These are phyloP conservation scores for Fusarium pseudoanthophilum DNA, from an alignment of 2,329 filamentous ascomycete genomes.

Conservation along the genomic window DNA sequence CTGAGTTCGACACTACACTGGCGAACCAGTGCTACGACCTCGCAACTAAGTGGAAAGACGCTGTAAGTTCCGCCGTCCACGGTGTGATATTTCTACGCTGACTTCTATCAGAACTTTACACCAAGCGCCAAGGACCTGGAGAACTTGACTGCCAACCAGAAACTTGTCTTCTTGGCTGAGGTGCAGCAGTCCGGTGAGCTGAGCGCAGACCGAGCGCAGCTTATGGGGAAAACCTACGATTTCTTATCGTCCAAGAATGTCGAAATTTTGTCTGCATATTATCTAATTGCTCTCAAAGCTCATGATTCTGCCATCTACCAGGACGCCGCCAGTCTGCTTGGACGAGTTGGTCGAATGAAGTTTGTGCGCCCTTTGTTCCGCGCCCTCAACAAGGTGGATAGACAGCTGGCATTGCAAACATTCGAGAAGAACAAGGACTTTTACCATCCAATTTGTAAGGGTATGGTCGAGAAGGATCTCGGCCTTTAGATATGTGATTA, in stretches of 20 bases:
- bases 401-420: slow-evolving; percentile 78
- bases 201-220: slow-evolving; percentile 70
- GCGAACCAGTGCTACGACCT: slow-evolving; percentile 87
- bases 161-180: slow-evolving; percentile 88
- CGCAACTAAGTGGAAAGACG: slow-evolving; percentile 81
- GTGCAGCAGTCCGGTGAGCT: slow-evolving; percentile 75
- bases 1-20: slow-evolving; percentile 87
- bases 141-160: slow-evolving; percentile 84
- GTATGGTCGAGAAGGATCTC: slow-evolving; percentile 88
- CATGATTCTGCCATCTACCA: slow-evolving; percentile 75
- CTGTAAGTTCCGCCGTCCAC: slow-evolving; percentile 53
- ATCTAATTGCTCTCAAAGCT: slow-evolving; percentile 80
- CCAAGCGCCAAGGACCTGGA: slow-evolving; percentile 76
- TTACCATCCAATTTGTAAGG: slow-evolving; percentile 93
- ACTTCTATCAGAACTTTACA: slow-evolving; percentile 61
- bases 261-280: slow-evolving; percentile 85
- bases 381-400: slow-evolving; percentile 78
- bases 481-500: slow-evolving; percentile 48
- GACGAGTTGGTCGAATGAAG: slow-evolving; percentile 93
- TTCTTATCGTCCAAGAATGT: slow-evolving; percentile 82
- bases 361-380: slow-evolving; percentile 90
- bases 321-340: slow-evolving; percentile 78
- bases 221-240: slow-evolving; percentile 80
- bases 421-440: slow-evolving; percentile 91
- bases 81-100: slow-evolving; percentile 13